Evolutionary conservation across 1,284 basidiomycete species (phyloP).

Genomic region (Cystobasidiaceae sp.): DNA sequence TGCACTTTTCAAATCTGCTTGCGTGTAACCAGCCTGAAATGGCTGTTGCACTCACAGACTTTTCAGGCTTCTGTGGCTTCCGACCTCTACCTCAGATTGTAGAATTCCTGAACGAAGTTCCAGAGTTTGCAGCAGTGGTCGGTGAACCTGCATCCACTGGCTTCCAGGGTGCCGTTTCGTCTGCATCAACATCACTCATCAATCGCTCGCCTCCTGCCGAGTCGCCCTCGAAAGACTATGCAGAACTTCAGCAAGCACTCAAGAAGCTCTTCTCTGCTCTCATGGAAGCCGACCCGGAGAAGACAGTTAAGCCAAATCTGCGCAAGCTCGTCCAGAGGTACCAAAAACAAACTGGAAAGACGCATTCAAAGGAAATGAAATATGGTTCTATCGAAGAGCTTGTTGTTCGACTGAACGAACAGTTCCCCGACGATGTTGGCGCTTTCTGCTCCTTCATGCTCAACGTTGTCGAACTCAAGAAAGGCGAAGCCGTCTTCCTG

Average conservation of each 20-base stretch:
- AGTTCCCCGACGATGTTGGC: conserved; percentile 92
- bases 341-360: conserved; percentile 47
- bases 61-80: conserved; percentile 88
- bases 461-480: conserved; percentile 72
- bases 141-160: conserved; percentile 53
- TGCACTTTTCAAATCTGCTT: not conserved
- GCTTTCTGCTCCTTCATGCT: conserved; percentile 87
- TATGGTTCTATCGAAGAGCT: conserved; percentile 57
- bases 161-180: conserved; percentile 43
- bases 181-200: conserved; percentile 44
- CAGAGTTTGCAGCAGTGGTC: conserved; percentile 72
- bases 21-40: conserved; percentile 67
- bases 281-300: conserved; percentile 64
- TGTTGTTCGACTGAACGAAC: conserved; percentile 64
- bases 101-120: conserved; percentile 61
- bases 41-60: conserved; percentile 89
- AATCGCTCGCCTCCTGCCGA: conserved; percentile 39
- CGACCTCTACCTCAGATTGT: conserved; percentile 69
- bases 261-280: conserved; percentile 71
- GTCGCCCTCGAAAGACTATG: conserved; percentile 52
- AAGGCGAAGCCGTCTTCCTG: conserved; percentile 88
- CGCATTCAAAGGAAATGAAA: conserved; percentile 47
- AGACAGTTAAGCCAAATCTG: conserved; percentile 56
- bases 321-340: conserved; percentile 62
- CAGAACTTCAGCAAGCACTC: conserved; percentile 53